phyloP scores from a whole-genome alignment of 805 yeast genomes.

The Candida chauliodis region DNA sequence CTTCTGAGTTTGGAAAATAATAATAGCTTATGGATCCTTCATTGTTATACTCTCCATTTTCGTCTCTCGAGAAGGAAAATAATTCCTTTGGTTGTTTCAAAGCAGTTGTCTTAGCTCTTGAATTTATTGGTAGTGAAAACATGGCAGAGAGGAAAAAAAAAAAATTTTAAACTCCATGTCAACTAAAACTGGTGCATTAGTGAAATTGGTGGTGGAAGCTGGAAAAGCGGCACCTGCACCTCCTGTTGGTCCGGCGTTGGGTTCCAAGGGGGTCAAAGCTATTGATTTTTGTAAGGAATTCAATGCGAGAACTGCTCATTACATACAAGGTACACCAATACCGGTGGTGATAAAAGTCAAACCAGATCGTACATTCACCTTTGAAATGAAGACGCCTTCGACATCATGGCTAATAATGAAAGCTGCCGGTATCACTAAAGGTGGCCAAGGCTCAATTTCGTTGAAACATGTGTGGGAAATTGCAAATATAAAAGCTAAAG shows the following conservation, averaged over 20 bases:
- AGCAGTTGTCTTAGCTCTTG: slow-evolving; percentile 61
- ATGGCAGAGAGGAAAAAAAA: slow-evolving; percentile 1
- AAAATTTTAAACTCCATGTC: slow-evolving; percentile 4
- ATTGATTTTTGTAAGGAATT: slow-evolving; percentile 98
- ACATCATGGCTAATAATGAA: slow-evolving; percentile 81
- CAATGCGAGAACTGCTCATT: slow-evolving; percentile 92
- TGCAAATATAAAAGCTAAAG: slow-evolving; percentile 89
- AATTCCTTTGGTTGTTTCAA: slow-evolving; percentile 86
- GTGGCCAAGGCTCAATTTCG: slow-evolving; percentile 67
- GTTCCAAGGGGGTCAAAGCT: slow-evolving; percentile 98
- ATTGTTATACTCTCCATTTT: slow-evolving; percentile 41
- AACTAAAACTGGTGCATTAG: slow-evolving; percentile 59
- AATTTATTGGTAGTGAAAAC: slow-evolving; percentile 35
- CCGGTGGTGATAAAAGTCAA: slow-evolving; percentile 81
- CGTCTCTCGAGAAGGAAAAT: slow-evolving; percentile 58
- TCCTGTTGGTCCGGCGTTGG: slow-evolving; percentile 98
- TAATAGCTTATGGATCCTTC: slow-evolving; percentile 56
- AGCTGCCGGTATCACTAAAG: slow-evolving; percentile 78
- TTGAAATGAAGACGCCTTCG: slow-evolving; percentile 87
- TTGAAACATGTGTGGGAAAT: slow-evolving; percentile 92
- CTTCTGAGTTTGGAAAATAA: slow-evolving; percentile 72
- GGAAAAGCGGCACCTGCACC: slow-evolving; percentile 99
- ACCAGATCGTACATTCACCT: slow-evolving; percentile 88
- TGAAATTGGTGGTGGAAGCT: slow-evolving; percentile 91
- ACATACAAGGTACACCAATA: slow-evolving; percentile 81